phyloP scores from a whole-genome alignment of 2,329 filamentous ascomycete genomes.

The Decorospora gaudefroyi region DNA sequence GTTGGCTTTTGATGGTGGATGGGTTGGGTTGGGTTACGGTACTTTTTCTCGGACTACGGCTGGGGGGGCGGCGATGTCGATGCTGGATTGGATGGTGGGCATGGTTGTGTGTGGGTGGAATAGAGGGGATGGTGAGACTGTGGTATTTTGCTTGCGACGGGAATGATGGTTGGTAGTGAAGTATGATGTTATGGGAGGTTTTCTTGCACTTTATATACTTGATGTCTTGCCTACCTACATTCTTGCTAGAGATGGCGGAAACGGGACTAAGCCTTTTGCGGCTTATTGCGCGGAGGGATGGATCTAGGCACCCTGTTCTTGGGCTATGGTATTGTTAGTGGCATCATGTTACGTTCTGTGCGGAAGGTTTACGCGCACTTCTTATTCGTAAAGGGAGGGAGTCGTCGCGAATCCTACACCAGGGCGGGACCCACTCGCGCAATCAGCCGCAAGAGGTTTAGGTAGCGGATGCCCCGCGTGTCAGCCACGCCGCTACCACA shows the following conservation, averaged over 20 bases:
- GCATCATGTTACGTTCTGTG: background rate
- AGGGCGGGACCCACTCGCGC: conserved; percentile 19
- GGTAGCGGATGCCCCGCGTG: conserved; percentile 4
- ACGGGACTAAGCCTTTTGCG: conserved; percentile 4
- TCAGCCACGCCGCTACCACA: background rate
- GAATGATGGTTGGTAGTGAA: background rate
- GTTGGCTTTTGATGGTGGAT: background rate
- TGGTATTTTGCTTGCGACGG: background rate
- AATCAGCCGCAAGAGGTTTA: conserved; percentile 35
- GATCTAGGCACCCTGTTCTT: no score
- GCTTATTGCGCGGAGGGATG: conserved; percentile 12
- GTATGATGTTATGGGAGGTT: background rate
- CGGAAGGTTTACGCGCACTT: background rate
- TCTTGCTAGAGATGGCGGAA: no score
- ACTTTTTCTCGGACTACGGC: conserved; percentile 20
- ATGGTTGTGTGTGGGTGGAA: conserved; percentile 3
- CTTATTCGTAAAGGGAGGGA: background rate
- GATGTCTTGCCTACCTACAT: no score
- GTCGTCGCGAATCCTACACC: background rate
- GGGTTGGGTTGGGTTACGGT: background rate
- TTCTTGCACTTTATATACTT: background rate
- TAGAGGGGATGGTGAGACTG: background rate
- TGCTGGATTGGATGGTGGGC: conserved; percentile 15
- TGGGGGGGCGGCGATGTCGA: conserved; percentile 26
- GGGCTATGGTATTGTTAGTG: no score